Evolutionary conservation across 176 grass and related monocot species (phyloP).

Genomic region (Juncus effusus): DNA sequence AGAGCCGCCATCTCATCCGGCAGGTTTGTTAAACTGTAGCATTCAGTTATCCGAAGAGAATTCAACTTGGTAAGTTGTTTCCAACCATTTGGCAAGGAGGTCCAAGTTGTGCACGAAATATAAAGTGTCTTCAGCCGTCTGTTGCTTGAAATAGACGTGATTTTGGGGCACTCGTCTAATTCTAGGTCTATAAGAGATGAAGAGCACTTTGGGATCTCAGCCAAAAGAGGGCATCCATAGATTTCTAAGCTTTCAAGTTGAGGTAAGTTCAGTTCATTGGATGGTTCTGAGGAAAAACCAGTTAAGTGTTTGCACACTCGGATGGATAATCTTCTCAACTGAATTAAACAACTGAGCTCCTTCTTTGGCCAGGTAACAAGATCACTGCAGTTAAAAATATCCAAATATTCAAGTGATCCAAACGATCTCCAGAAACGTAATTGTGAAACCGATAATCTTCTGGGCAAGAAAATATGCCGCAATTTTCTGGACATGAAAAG

Average conservation of each 20-base stretch:
- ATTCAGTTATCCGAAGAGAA: too few relatives aligned
- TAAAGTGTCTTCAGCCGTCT: too few relatives aligned
- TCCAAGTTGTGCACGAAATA: too few relatives aligned
- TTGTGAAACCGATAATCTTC: neutral
- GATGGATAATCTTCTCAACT: slow-evolving; percentile 2
- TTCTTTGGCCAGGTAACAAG: neutral
- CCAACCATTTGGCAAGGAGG: too few relatives aligned
- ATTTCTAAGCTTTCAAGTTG: neutral
- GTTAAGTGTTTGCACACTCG: slow-evolving; percentile 1
- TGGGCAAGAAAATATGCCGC: too few relatives aligned
- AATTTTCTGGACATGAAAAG: neutral
- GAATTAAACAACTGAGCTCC: neutral
- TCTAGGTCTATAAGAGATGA: too few relatives aligned
- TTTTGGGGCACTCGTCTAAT: too few relatives aligned
- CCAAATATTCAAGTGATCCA: neutral
- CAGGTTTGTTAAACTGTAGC: too few relatives aligned
- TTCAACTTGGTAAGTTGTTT: too few relatives aligned
- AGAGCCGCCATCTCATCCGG: too few relatives aligned
- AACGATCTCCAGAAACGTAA: neutral
- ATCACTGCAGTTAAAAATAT: neutral
- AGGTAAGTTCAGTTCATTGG: neutral
- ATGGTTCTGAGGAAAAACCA: neutral
- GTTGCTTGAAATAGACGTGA: too few relatives aligned
- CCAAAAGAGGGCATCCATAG: neutral
- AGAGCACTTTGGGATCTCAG: neutral